These are phyloP conservation scores for Xylaria flabelliformis DNA, from an alignment of 495 filamentous ascomycete genomes.

Conservation along the genomic window DNA sequence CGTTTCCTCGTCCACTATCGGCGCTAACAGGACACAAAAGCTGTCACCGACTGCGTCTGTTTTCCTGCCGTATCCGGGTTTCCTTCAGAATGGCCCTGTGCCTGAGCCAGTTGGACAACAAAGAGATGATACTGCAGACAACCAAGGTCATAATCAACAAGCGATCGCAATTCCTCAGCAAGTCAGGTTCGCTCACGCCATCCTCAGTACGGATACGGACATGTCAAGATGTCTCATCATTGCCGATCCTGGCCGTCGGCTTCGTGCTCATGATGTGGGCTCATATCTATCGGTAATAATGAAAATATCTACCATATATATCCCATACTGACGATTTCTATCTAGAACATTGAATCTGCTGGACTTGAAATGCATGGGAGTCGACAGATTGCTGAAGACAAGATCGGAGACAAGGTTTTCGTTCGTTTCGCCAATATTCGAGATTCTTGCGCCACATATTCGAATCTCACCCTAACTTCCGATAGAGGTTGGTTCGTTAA, in stretches of 20 bases:
- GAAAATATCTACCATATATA: not conserved
- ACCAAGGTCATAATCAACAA: slow-evolving; percentile 1
- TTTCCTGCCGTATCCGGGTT: slow-evolving; percentile 44
- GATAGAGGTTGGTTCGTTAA: slow-evolving; percentile 57
- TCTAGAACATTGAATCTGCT: slow-evolving; percentile 44
- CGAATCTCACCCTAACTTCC: slow-evolving; percentile 47
- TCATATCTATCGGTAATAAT: slow-evolving; percentile 46
- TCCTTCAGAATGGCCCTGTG: slow-evolving; percentile 38
- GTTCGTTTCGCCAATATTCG: slow-evolving; percentile 64
- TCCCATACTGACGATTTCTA: slow-evolving; percentile 24
- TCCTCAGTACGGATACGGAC: slow-evolving; percentile 46
- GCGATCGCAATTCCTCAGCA: not conserved
- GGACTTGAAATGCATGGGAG: slow-evolving; percentile 40
- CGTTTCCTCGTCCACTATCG: slow-evolving; percentile 37
- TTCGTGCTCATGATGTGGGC: slow-evolving; percentile 42
- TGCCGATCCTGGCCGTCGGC: slow-evolving; percentile 33
- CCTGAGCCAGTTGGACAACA: slow-evolving; percentile 30
- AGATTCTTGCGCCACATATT: slow-evolving; percentile 58
- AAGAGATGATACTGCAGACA: slow-evolving; percentile 11
- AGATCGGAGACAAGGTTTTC: slow-evolving; percentile 49
- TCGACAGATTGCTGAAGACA: slow-evolving; percentile 35
- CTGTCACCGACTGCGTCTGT: slow-evolving; percentile 57
- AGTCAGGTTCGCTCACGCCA: slow-evolving; percentile 27
- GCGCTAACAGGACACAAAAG: slow-evolving; percentile 46
- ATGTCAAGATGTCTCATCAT: slow-evolving; percentile 50